Conservation (phyloP, 257 asterid species). For the Cinchona pubescens region DNA sequence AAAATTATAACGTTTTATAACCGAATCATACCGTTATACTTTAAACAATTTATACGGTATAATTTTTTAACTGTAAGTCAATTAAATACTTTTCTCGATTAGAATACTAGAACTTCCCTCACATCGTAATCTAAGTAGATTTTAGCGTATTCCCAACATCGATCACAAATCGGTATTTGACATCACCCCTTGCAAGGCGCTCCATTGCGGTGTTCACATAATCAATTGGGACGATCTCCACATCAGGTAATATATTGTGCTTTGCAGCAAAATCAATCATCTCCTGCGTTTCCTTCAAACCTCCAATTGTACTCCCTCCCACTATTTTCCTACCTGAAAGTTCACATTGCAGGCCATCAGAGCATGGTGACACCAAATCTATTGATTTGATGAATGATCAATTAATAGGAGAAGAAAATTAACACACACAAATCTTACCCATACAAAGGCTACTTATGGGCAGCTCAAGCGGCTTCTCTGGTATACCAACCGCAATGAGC, state of each 20-base stretch:
- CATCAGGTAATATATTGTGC: conserved; percentile 15
- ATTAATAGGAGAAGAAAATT: too few species aligned
- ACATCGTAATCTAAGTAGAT: background rate
- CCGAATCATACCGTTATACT: too few species aligned
- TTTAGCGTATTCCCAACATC: conserved; percentile 15
- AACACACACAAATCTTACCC: conserved; percentile 20
- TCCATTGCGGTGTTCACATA: conserved; percentile 24
- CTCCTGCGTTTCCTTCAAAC: conserved; percentile 12
- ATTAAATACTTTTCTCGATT: too few species aligned
- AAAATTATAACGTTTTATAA: too few species aligned
- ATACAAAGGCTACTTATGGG: conserved; percentile 30
- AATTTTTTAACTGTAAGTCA: too few species aligned
- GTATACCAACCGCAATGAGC: conserved; percentile 43
- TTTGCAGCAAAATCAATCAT: conserved; percentile 23
- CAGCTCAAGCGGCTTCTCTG: conserved; percentile 38
- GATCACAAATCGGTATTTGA: conserved; percentile 22
- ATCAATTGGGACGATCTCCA: conserved; percentile 17
- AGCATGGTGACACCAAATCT: too few species aligned
- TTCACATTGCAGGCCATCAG: background rate
- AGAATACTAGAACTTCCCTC: too few species aligned
- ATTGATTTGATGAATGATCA: background rate
- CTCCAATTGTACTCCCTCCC: conserved; percentile 2
- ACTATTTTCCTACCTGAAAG: background rate
- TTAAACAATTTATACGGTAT: too few species aligned
- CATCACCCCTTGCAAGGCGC: conserved; percentile 18